phyloP scores from a whole-genome alignment of 2,329 filamentous ascomycete genomes.

The Cytospora piceicola region DNA sequence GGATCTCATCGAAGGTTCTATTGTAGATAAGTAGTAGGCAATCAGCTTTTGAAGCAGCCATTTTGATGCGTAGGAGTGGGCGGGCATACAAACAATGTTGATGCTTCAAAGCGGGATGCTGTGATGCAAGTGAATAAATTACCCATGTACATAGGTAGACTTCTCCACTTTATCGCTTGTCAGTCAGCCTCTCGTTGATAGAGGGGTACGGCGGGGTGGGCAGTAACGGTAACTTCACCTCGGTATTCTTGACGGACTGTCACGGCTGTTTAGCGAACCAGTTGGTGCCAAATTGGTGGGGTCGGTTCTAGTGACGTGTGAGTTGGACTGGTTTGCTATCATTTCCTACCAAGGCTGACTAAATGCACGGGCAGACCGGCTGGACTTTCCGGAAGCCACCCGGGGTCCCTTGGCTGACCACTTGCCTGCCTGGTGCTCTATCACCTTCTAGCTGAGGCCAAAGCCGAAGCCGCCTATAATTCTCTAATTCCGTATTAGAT shows the following conservation, averaged over 20 bases:
- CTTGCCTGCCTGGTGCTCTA: slow-evolving; percentile 2
- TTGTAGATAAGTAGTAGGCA: no score
- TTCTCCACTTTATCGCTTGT: slow-evolving; percentile 7
- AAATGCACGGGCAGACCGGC: slow-evolving; percentile 3
- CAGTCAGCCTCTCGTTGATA: neutral
- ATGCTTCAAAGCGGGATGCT: no score
- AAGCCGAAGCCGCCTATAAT: neutral
- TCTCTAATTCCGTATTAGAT: neutral
- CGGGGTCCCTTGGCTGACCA: slow-evolving; percentile 1
- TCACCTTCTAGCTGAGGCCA: neutral
- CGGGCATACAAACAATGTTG: no score
- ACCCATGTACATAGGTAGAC: no score
- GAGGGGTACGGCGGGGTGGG: slow-evolving; percentile 15
- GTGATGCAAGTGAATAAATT: no score
- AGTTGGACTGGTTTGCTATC: neutral
- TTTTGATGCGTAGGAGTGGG: no score
- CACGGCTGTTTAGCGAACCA: no score
- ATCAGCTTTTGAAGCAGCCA: no score
- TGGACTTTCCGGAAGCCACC: slow-evolving; percentile 35
- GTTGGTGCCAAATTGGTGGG: no score
- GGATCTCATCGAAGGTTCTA: no score
- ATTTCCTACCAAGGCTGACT: slow-evolving; percentile 20
- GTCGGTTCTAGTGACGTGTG: neutral
- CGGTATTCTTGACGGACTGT: neutral
- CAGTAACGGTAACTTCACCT: neutral